Conservation (phyloP, 1,284 basidiomycete genomes). For the Grifola frondosa region DNA sequence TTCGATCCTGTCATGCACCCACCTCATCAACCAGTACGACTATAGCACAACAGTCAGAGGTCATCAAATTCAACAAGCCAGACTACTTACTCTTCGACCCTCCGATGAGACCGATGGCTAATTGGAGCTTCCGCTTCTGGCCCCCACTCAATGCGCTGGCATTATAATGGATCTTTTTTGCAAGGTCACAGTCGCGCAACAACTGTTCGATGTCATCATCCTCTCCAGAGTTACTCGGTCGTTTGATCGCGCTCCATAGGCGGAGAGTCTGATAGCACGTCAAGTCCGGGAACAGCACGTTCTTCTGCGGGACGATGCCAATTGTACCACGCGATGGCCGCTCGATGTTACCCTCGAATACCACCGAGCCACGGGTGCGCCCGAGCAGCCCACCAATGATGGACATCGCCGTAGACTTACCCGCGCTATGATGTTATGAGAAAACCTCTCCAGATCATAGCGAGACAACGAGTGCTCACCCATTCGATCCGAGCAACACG, state of each 20-base stretch:
- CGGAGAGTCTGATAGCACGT: constrained; percentile 71
- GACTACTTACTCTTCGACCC: constrained; percentile 58
- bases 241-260: constrained; percentile 76
- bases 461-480: constrained; percentile 40
- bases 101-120: constrained; percentile 76
- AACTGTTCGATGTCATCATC: constrained; percentile 62
- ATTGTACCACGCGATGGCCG: constrained; percentile 60
- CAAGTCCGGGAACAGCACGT: constrained; percentile 78
- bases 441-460: neutral
- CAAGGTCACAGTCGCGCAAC: constrained; percentile 70
- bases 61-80: neutral
- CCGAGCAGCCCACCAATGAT: constrained; percentile 65
- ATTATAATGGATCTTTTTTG: constrained; percentile 63
- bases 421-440: constrained; percentile 50
- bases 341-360: constrained; percentile 56
- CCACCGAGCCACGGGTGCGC: constrained; percentile 57
- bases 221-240: constrained; percentile 43
- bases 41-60: constrained; percentile 20
- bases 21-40: constrained; percentile 74
- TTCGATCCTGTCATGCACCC: constrained; percentile 1
- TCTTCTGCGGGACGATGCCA: constrained; percentile 82
- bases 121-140: constrained; percentile 79
- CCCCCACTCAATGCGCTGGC: constrained; percentile 72
- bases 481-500: constrained; percentile 73
- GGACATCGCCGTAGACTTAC: constrained; percentile 75